Percentiles rank a stretch among this genome's conserved stretches.
These are phyloP conservation scores for Carpinus viminea DNA, from an alignment of 306 rosid genomes.

Conservation along the genomic window DNA sequence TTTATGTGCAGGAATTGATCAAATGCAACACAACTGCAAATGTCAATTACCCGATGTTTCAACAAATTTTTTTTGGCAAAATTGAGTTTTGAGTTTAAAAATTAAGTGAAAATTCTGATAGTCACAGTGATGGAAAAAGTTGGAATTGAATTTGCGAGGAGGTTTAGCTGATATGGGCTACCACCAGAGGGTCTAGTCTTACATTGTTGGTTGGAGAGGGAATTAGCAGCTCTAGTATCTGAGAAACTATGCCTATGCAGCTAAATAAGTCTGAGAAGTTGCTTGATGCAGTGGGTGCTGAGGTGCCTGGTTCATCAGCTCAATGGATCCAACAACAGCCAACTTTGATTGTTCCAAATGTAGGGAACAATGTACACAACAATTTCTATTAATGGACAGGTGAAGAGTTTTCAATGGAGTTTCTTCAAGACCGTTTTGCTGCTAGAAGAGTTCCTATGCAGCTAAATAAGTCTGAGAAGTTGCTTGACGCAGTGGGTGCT, in stretches of 20 bases:
- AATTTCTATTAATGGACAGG: constrained; percentile 35
- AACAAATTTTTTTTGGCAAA: constrained; percentile 4
- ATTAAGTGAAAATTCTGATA: constrained; percentile 9
- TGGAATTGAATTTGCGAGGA: too few species aligned
- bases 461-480: too few species aligned
- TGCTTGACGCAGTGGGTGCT: too few species aligned
- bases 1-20: constrained; percentile 8
- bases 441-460: constrained; percentile 38
- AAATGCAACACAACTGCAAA: not conserved
- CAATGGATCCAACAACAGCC: constrained; percentile 39
- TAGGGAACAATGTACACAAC: constrained; percentile 35
- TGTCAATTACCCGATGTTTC: not conserved
- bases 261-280: constrained; percentile 41
- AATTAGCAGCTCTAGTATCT: constrained; percentile 32
- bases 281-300: constrained; percentile 35
- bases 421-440: constrained; percentile 43
- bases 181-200: constrained; percentile 8
- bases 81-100: constrained; percentile 12
- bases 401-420: constrained; percentile 39
- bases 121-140: constrained; percentile 4
- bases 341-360: constrained; percentile 24
- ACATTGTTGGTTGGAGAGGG: constrained; percentile 16
- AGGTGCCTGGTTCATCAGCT: constrained; percentile 40
- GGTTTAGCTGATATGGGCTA: not conserved
- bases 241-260: constrained; percentile 37